Evolutionary conservation across 495 filamentous ascomycete species (phyloP).

Genomic region (Xylaria nigripes): DNA sequence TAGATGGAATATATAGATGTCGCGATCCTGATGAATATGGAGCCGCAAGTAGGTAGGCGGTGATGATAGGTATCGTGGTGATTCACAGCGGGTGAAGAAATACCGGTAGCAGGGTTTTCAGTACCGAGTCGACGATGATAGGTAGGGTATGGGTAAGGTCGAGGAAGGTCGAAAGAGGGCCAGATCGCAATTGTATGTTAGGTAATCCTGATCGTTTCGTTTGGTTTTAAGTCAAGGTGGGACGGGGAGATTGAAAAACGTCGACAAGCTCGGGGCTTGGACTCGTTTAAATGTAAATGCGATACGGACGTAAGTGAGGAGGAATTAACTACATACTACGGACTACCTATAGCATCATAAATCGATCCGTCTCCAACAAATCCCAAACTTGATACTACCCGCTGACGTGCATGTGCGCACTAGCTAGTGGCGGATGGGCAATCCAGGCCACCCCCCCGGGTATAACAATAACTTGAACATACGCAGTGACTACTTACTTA

Average conservation of each 20-base stretch:
- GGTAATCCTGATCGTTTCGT: neutral
- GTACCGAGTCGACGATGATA: too few relatives aligned
- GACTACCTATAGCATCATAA: too few relatives aligned
- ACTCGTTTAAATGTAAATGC: conserved; percentile 5
- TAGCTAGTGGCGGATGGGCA: neutral
- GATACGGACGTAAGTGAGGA: neutral
- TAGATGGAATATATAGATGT: too few relatives aligned
- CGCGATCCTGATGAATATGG: too few relatives aligned
- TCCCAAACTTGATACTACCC: neutral
- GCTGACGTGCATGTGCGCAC: neutral
- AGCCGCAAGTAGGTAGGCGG: too few relatives aligned
- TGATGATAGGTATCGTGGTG: too few relatives aligned
- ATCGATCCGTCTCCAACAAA: too few relatives aligned
- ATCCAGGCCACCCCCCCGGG: neutral
- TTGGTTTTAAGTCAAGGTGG: neutral
- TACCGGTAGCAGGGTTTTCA: too few relatives aligned
- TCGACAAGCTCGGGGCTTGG: neutral
- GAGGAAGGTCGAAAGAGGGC: neutral
- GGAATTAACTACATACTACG: too few relatives aligned
- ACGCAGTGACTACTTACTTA: neutral
- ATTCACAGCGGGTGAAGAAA: neutral
- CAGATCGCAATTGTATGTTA: neutral
- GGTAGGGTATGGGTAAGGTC: too few relatives aligned
- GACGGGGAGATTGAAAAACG: neutral
- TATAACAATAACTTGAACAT: neutral